A percentile compares a stretch with the other conserved stretches of the same genome.
Evolutionary conservation across 495 filamentous ascomycete species (phyloP).

Genomic region (Hyaloscypha hepaticicola): DNA sequence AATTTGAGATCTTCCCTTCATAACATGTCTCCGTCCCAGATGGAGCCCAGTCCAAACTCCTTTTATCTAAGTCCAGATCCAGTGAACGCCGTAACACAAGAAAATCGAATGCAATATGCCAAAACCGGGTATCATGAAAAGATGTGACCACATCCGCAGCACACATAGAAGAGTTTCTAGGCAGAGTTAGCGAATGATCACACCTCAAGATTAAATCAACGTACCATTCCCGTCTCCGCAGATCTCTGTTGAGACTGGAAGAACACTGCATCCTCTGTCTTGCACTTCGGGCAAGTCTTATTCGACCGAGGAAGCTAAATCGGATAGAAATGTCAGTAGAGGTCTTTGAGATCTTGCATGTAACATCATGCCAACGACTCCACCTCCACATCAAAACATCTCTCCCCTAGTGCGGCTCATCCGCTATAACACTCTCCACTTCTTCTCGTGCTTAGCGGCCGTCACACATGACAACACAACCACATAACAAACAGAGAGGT

Average conservation of each 20-base stretch:
- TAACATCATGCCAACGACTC: conserved; percentile 13
- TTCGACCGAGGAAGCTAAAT: conserved; percentile 82
- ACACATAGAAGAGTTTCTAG: conserved; percentile 97
- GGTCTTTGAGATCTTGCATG: conserved; percentile 8
- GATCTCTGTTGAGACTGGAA: conserved; percentile 98
- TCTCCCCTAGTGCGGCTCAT: conserved; percentile 14
- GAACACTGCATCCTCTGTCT: conserved; percentile 86
- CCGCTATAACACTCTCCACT: conserved; percentile 8
- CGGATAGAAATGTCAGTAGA: conserved; percentile 49
- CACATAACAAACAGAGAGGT: conserved; percentile 37
- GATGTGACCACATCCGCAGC: conserved; percentile 86
- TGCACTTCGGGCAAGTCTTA: conserved; percentile 78
- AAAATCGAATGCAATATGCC: conserved; percentile 9
- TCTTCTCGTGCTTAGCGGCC: conserved; percentile 5
- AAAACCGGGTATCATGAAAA: conserved; percentile 50
- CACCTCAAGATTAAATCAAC: conserved; percentile 30
- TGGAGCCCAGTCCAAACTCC: conserved; percentile 7
- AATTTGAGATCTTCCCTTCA: conserved; percentile 11
- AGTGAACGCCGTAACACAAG: conserved; percentile 8
- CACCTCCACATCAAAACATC: neutral
- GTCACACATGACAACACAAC: conserved; percentile 29
- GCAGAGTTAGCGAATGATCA: neutral
- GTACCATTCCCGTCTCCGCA: conserved; percentile 96
- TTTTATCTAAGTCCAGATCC: conserved; percentile 23
- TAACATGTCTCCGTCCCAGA: neutral